Conservation (phyloP, 1,139 yeast genomes). For the Pichia cactophila region DNA sequence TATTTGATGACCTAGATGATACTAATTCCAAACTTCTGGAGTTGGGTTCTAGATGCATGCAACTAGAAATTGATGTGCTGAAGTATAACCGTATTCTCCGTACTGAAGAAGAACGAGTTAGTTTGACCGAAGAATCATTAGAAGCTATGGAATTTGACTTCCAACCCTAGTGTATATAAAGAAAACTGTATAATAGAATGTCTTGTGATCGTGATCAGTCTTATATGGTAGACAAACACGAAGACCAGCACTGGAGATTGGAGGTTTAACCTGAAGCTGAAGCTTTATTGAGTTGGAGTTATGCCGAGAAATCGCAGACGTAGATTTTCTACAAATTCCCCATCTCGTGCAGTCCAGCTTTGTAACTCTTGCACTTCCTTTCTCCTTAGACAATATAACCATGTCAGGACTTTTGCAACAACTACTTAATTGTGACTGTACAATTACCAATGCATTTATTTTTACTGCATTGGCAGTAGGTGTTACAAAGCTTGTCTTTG, state of each 20-base stretch:
- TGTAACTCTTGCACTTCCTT: too few species aligned
- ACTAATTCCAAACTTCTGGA: slow-evolving; percentile 17
- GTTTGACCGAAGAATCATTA: slow-evolving; percentile 26
- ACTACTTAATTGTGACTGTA: slow-evolving; percentile 3
- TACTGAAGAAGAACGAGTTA: slow-evolving; percentile 23
- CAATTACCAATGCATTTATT: slow-evolving; percentile 24
- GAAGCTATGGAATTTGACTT: slow-evolving; percentile 24
- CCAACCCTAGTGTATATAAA: not conserved
- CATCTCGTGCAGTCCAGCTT: too few species aligned
- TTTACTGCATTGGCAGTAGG: slow-evolving; percentile 41
- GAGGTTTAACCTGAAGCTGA: too few species aligned
- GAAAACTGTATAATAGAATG: not conserved
- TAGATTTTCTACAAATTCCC: not conserved
- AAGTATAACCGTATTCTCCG: slow-evolving; percentile 20
- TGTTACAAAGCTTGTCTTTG: slow-evolving; percentile 39
- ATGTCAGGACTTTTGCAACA: not conserved
- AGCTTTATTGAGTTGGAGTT: not conserved
- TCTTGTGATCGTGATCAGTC: not conserved
- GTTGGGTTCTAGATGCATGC: slow-evolving; percentile 16
- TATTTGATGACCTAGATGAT: slow-evolving; percentile 21
- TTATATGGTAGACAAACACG: too few species aligned
- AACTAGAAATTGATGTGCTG: slow-evolving; percentile 25
- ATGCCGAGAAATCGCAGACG: not conserved
- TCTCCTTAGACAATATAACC: too few species aligned
- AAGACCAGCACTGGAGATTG: too few species aligned